phyloP scores from a whole-genome alignment of 176 grass and related monocot species.

The Oryza meyeriana region DNA sequence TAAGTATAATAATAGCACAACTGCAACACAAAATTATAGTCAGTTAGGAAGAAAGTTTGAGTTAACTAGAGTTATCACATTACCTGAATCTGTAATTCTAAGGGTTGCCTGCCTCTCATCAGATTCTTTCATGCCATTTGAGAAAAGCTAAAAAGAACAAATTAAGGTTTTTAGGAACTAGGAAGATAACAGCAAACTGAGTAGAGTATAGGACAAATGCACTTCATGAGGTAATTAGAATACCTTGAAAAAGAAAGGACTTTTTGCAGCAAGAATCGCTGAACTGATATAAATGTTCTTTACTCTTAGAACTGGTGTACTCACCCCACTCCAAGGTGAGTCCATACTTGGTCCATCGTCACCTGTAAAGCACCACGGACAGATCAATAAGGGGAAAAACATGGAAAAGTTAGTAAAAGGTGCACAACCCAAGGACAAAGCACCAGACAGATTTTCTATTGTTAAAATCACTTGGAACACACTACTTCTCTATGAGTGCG shows the following conservation, averaged over 20 bases:
- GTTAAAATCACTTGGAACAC: constrained; percentile 1
- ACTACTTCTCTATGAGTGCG: neutral
- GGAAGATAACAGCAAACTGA: neutral
- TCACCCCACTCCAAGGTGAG: constrained; percentile 45
- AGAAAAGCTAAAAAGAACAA: constrained; percentile 71
- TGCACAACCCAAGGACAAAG: neutral
- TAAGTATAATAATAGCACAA: neutral
- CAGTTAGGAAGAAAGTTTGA: neutral
- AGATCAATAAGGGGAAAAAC: constrained; percentile 14
- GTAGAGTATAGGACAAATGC: constrained; percentile 4
- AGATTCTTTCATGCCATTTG: constrained; percentile 99
- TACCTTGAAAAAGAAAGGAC: constrained; percentile 99
- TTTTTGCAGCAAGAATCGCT: constrained; percentile 91
- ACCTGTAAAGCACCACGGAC: constrained; percentile 32
- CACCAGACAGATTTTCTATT: neutral
- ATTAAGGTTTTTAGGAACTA: constrained; percentile 27
- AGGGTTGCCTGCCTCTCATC: constrained; percentile 82
- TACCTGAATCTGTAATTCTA: constrained; percentile 88
- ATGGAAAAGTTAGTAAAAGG: neutral
- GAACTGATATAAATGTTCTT: constrained; percentile 87
- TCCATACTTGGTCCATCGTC: constrained; percentile 64
- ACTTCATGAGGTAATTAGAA: neutral
- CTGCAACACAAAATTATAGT: neutral
- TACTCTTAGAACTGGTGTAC: constrained; percentile 49
- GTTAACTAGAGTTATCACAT: constrained; percentile 30